Base-by-base conservation (phyloP, 208 protist genomes). In the Angomonas desouzai region DNA sequence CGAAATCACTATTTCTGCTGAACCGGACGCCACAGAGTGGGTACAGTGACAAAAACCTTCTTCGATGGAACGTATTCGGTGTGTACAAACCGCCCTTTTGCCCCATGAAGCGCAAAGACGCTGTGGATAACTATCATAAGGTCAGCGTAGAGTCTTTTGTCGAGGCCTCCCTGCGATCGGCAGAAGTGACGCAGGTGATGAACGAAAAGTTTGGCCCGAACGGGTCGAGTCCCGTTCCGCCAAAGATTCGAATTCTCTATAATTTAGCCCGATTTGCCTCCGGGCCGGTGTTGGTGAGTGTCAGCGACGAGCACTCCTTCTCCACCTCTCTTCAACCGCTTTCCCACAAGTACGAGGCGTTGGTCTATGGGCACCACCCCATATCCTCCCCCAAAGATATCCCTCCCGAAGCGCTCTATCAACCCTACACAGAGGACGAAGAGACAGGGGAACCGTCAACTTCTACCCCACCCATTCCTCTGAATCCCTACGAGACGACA, bases 1-100 rank as follows among this genome's bases (percentile, higher is more conserved):
- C 89, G 22, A 91, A 92, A 33, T 72, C 85, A 2, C 71, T 95
- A 1, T 70, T 55, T 32, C 66, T 89, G 9, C 56, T 89, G 55
- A 27, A n/a, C 27, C 60, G 68, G 3, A 28, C n/a, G 22, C 57
- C 32, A 1, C 10, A 25, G 3, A 32, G 4, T 23, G 22, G 11
- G 10, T 32, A 29, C 34, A 48, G 18, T 34, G 11, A 45, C 36
- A 30, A 3, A 13, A 32, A 48, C 38, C 70, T 94, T 2, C 40
- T 51, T 7, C 76, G 78, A 7, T 92, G 74, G 62, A 63, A 72
- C 55, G 40, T 72, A 1, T 95, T 92, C 57, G 86, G 82, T 0
- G 67, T 95, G 6, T 95, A 93, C 74, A 95, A 95, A 70, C 89
- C 89, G 0, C 78, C 89, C 0, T 95, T 95, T 63, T 95, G 89